These are phyloP conservation scores for Symbiotaphrina buchneri DNA, from an alignment of 495 filamentous ascomycete species.

Conservation along the genomic window DNA sequence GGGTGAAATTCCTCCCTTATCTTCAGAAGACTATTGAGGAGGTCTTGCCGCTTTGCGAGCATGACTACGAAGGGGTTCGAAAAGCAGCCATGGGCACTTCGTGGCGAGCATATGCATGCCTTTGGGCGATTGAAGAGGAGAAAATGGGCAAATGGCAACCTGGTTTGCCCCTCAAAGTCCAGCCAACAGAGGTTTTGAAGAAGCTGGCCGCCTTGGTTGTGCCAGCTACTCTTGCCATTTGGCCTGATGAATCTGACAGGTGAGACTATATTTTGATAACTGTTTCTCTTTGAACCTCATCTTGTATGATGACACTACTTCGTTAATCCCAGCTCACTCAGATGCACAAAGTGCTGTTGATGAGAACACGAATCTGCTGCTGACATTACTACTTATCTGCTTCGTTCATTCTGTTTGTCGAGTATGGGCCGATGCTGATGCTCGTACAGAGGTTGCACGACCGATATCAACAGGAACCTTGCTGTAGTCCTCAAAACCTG, in stretches of 20 bases:
- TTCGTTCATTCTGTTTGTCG: constrained; percentile 6
- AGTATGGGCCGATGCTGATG: constrained; percentile 17
- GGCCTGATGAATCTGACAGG: constrained; percentile 83
- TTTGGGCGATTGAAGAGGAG: constrained; percentile 73
- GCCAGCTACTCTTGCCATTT: constrained; percentile 61
- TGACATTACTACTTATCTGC: constrained; percentile 13
- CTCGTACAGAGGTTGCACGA: constrained; percentile 51
- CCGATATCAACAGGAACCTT: constrained; percentile 86
- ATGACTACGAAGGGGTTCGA: constrained; percentile 80
- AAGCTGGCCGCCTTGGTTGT: constrained; percentile 78
- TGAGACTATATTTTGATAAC: constrained; percentile 18
- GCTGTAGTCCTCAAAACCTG: constrained; percentile 83
- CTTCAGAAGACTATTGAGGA: constrained; percentile 77
- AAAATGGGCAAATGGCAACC: constrained; percentile 68
- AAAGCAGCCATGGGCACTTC: constrained; percentile 77
- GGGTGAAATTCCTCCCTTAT: constrained; percentile 57
- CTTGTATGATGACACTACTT: constrained; percentile 61
- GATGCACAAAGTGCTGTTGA: constrained; percentile 66
- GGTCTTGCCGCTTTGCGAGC: constrained; percentile 57
- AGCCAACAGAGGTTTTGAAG: constrained; percentile 50
- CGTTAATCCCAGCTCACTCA: constrained; percentile 99
- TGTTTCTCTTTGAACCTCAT: constrained; percentile 6
- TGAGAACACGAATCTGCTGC: constrained; percentile 64
- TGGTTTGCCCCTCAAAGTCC: constrained; percentile 60
- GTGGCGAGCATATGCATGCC: constrained; percentile 80